Base-by-base conservation (phyloP, 164 flowering plant species). In the Saururus chinensis region DNA sequence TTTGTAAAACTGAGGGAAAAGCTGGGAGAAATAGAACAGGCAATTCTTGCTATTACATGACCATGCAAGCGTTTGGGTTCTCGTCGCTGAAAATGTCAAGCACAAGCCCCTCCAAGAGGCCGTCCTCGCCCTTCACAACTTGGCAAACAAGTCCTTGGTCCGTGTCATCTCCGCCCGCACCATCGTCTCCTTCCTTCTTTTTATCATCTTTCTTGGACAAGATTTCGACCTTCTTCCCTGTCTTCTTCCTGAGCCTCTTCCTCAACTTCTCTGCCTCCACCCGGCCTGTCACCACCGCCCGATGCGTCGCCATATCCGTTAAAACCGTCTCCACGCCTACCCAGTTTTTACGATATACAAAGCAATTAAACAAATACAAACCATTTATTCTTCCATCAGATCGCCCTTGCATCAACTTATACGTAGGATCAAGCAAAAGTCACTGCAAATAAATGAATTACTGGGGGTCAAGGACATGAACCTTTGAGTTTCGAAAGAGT, bases 181-280 rank as follows among this genome's bases (percentile, higher is more conserved):
- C 40, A 55, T 24, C 35, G 64, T 19, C 19, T 64, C 11, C 14
- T 19, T 21, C 56, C 42, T 11, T 23, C 26, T 51, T 73, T 61
- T 7, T 55, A 22, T 2, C 53, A 4, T 61, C 56, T 4, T 60
- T 63, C 20, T 23, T 41, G 19, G 42, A 37, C 19, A 62, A 56
- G 19, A 73, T 74, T 65, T 83, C 82, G 20, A 81, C 85, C 51
- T 57, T 79, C 67, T 83, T 89, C 59, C 96, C 88, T 0, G 85
- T 86, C 70, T 86, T 83, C 68, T 83, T 86, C 78, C 64, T 83
- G 25, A 89, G 64, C 66, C 80, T 82, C 76, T 85, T 86, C 76
- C 74, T 25, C 10, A 84, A 69, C 66, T 83, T 82, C 24, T 75
- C 57, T 0, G 92, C 84, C 49, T 82, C 71, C 5, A 86, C 63